Evolutionary conservation across 2,329 filamentous ascomycete species (phyloP).

Genomic region (Fusarium sp.): DNA sequence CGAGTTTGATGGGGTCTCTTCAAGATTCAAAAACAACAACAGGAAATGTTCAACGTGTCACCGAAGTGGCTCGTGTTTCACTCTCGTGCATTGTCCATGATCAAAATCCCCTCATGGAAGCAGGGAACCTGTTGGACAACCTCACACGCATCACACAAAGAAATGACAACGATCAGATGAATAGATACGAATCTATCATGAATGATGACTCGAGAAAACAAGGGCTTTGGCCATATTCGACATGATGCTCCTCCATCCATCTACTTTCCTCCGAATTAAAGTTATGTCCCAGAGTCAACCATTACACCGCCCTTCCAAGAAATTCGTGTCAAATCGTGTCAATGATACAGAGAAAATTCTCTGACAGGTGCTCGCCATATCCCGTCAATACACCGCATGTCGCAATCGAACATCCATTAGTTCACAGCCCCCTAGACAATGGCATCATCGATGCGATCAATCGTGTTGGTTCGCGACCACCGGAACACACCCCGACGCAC

Average conservation of each 20-base stretch:
- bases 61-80: background rate
- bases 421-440: slow-evolving; percentile 47
- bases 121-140: background rate
- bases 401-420: slow-evolving; percentile 37
- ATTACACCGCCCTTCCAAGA: slow-evolving; percentile 52
- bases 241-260: slow-evolving; percentile 42
- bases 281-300: slow-evolving; percentile 45
- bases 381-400: slow-evolving; percentile 23
- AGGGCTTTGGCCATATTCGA: slow-evolving; percentile 41
- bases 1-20: background rate
- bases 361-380: slow-evolving; percentile 43
- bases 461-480: slow-evolving; percentile 50
- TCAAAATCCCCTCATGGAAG: background rate
- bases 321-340: slow-evolving; percentile 50
- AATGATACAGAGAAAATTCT: slow-evolving; percentile 47
- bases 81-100: background rate
- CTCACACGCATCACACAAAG: background rate
- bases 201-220: slow-evolving; percentile 32
- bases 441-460: slow-evolving; percentile 49
- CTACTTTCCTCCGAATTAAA: slow-evolving; percentile 47
- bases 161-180: background rate
- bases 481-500: slow-evolving; percentile 50
- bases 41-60: background rate
- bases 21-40: background rate
- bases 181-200: slow-evolving; percentile 20